phyloP scores from a whole-genome alignment of 306 rosid genomes.

The Vachellia collinsii region DNA sequence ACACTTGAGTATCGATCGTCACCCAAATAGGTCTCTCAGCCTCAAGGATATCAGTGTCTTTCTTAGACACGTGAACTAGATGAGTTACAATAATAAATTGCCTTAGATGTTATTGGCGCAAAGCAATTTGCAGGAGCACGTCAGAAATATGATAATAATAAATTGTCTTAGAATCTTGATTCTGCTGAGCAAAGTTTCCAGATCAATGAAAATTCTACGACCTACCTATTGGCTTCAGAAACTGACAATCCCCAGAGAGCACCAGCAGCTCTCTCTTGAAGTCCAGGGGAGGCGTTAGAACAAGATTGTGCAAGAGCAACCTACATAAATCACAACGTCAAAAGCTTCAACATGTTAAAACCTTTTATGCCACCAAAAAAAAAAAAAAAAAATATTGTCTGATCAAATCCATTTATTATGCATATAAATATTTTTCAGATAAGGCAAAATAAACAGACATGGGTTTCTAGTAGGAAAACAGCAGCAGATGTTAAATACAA shows the following conservation, averaged over 20 bases:
- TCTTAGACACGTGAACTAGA: too few relatives aligned
- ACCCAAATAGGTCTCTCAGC: too few relatives aligned
- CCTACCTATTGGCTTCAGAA: slow-evolving; percentile 96
- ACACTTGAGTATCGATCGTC: too few relatives aligned
- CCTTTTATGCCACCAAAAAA: not conserved
- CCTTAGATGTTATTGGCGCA: not conserved
- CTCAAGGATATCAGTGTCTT: too few relatives aligned
- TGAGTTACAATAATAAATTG: too few relatives aligned
- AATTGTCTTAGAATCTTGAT: slow-evolving; percentile 17
- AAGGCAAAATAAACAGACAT: not conserved
- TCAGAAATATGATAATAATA: not conserved
- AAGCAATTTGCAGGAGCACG: not conserved
- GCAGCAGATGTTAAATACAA: not conserved
- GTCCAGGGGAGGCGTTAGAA: slow-evolving; percentile 97
- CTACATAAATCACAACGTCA: slow-evolving; percentile 53
- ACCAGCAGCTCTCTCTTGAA: slow-evolving; percentile 99
- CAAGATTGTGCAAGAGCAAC: slow-evolving; percentile 98
- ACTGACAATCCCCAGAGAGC: slow-evolving; percentile 99
- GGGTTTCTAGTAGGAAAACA: not conserved
- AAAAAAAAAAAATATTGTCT: not conserved
- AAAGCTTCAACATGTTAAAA: slow-evolving; percentile 34
- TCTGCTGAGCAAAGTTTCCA: not conserved
- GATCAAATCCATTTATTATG: slow-evolving; percentile 15
- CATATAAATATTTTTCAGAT: not conserved
- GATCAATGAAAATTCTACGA: slow-evolving; percentile 27